Percentiles rank a stretch among this genome's conserved stretches.
Evolutionary conservation across 2,329 filamentous ascomycete genomes (phyloP).

Genomic region (Cadophora sp.): DNA sequence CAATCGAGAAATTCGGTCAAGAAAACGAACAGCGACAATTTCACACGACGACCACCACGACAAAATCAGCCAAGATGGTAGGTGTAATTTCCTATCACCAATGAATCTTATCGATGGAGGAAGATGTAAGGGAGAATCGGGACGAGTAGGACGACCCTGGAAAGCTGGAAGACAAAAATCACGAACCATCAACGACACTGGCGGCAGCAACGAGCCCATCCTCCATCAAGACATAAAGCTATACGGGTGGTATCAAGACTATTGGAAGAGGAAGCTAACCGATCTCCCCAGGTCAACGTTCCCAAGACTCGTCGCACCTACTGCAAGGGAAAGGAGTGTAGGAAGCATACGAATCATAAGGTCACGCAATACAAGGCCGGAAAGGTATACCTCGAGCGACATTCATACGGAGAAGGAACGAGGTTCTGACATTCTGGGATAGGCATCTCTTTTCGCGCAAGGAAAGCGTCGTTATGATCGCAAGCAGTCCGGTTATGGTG

Average conservation of each 20-base stretch:
- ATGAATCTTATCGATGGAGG: neutral
- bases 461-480: slow-evolving; percentile 99
- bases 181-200: neutral
- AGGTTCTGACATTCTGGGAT: slow-evolving; percentile 36
- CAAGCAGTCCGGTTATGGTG: slow-evolving; percentile 99
- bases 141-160: slow-evolving; percentile 5
- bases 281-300: slow-evolving; percentile 78
- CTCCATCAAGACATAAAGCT: too few relatives aligned
- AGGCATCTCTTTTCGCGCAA: slow-evolving; percentile 93
- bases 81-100: slow-evolving; percentile 24
- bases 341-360: slow-evolving; percentile 90
- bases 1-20: slow-evolving; percentile 21
- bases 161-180: slow-evolving; percentile 13
- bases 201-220: too few relatives aligned
- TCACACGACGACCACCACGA: slow-evolving; percentile 31
- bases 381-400: slow-evolving; percentile 65
- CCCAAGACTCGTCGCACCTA: slow-evolving; percentile 97
- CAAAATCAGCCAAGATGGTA: slow-evolving; percentile 40
- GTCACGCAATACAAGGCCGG: slow-evolving; percentile 97
- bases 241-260: too few relatives aligned
- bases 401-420: neutral
- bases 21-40: slow-evolving; percentile 28
- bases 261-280: slow-evolving; percentile 33
- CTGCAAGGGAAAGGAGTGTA: slow-evolving; percentile 96
- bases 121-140: neutral